Evolutionary conservation across 2,329 filamentous ascomycete species (phyloP).

Genomic region (Colletotrichum sublineola): DNA sequence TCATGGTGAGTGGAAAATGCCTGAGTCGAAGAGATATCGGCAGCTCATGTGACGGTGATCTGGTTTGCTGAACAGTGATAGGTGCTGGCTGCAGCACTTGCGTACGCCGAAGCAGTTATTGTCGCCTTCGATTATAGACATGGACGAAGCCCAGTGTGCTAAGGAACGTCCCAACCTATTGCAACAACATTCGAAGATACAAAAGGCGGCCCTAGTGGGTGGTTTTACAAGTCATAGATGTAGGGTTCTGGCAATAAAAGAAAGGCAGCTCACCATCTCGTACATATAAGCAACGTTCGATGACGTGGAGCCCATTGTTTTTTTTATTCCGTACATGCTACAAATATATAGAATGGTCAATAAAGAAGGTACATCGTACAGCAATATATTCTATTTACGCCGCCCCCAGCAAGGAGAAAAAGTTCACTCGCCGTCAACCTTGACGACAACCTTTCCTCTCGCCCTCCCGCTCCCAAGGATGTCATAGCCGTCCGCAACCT

Average conservation of each 20-base stretch:
- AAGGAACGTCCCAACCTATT: neutral
- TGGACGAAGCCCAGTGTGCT: neutral
- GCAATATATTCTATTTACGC: too few relatives aligned
- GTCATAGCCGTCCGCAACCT: conserved; percentile 54
- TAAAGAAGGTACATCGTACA: too few relatives aligned
- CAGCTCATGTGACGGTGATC: neutral
- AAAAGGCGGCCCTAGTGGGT: too few relatives aligned
- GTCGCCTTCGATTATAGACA: conserved; percentile 30
- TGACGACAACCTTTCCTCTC: conserved; percentile 56
- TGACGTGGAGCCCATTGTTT: neutral
- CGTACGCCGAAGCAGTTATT: conserved; percentile 28
- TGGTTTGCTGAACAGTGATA: neutral
- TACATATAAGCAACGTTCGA: neutral
- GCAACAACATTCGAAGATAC: neutral
- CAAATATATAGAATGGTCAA: neutral
- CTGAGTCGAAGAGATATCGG: too few relatives aligned
- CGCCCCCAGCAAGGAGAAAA: neutral
- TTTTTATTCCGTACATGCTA: neutral
- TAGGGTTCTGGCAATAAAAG: neutral
- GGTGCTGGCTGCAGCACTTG: conserved; percentile 49
- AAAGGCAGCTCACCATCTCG: neutral
- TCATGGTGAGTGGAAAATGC: conserved; percentile 52
- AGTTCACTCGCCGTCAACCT: conserved; percentile 45
- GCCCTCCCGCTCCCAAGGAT: conserved; percentile 51
- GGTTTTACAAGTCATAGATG: neutral